Evolutionary conservation across 495 filamentous ascomycete genomes (phyloP), one percentile per base, ranked within the genome.

Genomic region (Penicillium herquei): DNA sequence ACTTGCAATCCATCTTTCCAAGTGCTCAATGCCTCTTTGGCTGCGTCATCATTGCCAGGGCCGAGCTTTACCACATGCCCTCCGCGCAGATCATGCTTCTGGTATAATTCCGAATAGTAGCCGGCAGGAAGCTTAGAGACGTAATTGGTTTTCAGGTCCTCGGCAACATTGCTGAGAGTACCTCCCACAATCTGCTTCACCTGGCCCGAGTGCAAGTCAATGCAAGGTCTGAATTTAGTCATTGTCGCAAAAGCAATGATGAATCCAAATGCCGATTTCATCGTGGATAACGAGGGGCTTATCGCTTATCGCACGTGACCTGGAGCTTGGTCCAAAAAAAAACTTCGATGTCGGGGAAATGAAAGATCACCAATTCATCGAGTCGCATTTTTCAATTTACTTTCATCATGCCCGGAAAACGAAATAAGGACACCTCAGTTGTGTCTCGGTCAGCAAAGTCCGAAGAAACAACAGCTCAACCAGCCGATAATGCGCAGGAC

Each of bases 141-240:
- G 71, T 89, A 90, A 70, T 98, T 98, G 53, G 94, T 98, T 70
- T 89, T 87, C 55, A 98, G 80, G 47, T 84, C 79, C 21, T 78
- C 61, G 17, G 80, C 79, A 0, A 81, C 74, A 60, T 80, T 81
- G 67, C 84, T 87, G 58, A 98, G 80, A 1, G 94, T 97, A 41
- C 92, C 92, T 49, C 94, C 94, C 37, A 98, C 92, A 62, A 98
- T 98, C 73, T 98, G 94, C 76, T 98, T 98, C 31, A 98, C 94
- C 68, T 90, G 83, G 7, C 95, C 95, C 8, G 92, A 86, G 74
- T 98, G 94, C 30, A 98, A 81, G 73, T 98, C 94, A 70, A 98
- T 98, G 69, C 94, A 98, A 13, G 94, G 95, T 12, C 94, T 81
- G 70, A 98, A 98, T 65, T 85, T 82, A 3, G 95, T 97, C 94